Evolutionary conservation across 1,284 basidiomycete species (phyloP), one percentile per base, ranked within the genome.

Genomic region (Malassezia yamatoensis): DNA sequence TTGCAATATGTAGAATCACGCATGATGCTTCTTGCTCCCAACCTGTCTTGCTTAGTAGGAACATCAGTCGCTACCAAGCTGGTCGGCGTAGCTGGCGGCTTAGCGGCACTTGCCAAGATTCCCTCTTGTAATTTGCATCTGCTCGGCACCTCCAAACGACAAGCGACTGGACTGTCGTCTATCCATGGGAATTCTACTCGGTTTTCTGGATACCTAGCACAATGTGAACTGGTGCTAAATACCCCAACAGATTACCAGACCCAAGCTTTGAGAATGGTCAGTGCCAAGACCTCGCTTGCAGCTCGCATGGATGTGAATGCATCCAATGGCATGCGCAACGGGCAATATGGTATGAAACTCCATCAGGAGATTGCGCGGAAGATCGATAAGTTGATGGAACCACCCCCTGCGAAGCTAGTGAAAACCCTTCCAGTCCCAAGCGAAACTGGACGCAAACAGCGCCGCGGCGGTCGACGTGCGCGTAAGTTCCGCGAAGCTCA

Each of bases 1-100:
- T 90, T 98, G 78, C 84, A 87, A 79, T 98, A 96, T 80, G 94
- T 99, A 76, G 93, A 94, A 80, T 94, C 90, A 70, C 83, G 94
- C 76, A 98, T 99, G 88, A 88, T 88, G 77, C 83, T 91, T 51
- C 85, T 99, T 68, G 91, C 93, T 59, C 94, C 94, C 63, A 99
- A 99, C 76, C 83, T 99, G 72, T 93, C 89, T 67, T 87, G 88
- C 73, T 93, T 99, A 75, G 88, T 98, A 76, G 93, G 94, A 73
- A 96, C 93, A 52, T 88, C 88, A 61, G 93, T 90, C 78, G 94
- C 94, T 41, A 93, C 94, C 46, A 98, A 98, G 80, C 79, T 99
- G 46, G 84, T 99, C 43, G 94, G 94, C 75, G 89, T 96, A 43
- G 90, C 94, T 34, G 94, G 94, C 57, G 94, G 94, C 41, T 80